A percentile compares a stretch with the other conserved stretches of the same genome.
phyloP scores from a whole-genome alignment of 371 early-diverging fungal genomes.

The Rhizopus delemar region DNA sequence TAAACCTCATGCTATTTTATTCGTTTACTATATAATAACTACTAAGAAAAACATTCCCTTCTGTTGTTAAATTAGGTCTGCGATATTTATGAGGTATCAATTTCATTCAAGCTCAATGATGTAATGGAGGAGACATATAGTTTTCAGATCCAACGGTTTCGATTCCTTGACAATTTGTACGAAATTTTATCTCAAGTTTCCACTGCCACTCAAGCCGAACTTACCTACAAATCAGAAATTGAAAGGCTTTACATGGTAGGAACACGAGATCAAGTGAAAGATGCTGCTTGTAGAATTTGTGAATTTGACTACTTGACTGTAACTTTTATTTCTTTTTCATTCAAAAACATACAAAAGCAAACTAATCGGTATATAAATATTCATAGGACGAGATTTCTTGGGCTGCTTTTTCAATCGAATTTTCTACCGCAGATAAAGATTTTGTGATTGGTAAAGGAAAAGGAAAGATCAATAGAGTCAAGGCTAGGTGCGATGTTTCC shows the following conservation, averaged over 20 bases:
- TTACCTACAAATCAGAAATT: too few species aligned
- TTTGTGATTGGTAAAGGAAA: conserved; percentile 92
- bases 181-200: too few species aligned
- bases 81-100: not conserved
- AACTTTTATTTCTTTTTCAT: too few species aligned
- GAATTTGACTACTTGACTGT: too few species aligned
- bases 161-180: not conserved
- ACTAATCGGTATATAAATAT: too few species aligned
- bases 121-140: conserved; percentile 15
- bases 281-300: not conserved
- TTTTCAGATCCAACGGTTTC: not conserved
- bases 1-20: conserved; percentile 51
- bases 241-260: not conserved
- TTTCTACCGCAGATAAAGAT: conserved; percentile 77
- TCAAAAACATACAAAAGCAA: too few species aligned
- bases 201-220: too few species aligned
- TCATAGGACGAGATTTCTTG: too few species aligned
- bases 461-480: conserved; percentile 76
- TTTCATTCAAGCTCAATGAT: not conserved
- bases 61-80: conserved; percentile 41
- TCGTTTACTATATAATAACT: conserved; percentile 44
- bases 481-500: too few species aligned
- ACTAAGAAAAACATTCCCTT: conserved; percentile 53
- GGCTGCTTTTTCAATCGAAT: conserved; percentile 59
- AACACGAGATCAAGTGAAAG: not conserved